Evolutionary conservation across 179 eudicot species (phyloP).

Genomic region (Silene coronaria): DNA sequence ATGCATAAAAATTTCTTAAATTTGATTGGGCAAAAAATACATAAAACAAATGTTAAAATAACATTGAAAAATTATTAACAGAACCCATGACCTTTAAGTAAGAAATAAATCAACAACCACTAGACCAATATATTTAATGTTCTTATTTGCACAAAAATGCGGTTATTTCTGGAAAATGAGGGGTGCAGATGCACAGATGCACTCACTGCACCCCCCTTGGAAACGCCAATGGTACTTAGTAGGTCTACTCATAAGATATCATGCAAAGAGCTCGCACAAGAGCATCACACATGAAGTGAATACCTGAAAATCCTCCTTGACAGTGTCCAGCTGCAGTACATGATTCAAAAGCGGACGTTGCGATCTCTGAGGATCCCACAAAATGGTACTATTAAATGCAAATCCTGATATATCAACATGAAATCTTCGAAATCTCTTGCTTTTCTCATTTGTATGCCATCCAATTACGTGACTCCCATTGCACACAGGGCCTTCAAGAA

Average conservation of each 20-base stretch:
- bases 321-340: conserved; percentile 70
- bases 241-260: background rate
- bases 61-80: too few relatives aligned
- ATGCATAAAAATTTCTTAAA: too few relatives aligned
- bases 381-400: conserved; percentile 91
- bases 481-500: conserved; percentile 88
- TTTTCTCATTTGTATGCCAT: conserved; percentile 97
- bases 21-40: too few relatives aligned
- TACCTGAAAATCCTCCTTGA: conserved; percentile 96
- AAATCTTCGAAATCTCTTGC: conserved; percentile 76
- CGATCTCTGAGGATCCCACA: conserved; percentile 95
- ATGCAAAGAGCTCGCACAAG: background rate
- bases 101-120: too few relatives aligned
- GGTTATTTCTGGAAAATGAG: too few relatives aligned
- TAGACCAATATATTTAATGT: too few relatives aligned
- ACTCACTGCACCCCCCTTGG: too few relatives aligned
- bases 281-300: background rate
- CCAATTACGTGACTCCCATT: conserved; percentile 73
- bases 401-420: conserved; percentile 98
- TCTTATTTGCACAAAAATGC: too few relatives aligned
- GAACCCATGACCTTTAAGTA: too few relatives aligned
- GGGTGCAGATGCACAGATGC: too few relatives aligned
- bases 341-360: conserved; percentile 53
- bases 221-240: too few relatives aligned
- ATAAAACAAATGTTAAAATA: too few relatives aligned